phyloP scores from a whole-genome alignment of 768 basidiomycete genomes.

The Serendipita sp. region DNA sequence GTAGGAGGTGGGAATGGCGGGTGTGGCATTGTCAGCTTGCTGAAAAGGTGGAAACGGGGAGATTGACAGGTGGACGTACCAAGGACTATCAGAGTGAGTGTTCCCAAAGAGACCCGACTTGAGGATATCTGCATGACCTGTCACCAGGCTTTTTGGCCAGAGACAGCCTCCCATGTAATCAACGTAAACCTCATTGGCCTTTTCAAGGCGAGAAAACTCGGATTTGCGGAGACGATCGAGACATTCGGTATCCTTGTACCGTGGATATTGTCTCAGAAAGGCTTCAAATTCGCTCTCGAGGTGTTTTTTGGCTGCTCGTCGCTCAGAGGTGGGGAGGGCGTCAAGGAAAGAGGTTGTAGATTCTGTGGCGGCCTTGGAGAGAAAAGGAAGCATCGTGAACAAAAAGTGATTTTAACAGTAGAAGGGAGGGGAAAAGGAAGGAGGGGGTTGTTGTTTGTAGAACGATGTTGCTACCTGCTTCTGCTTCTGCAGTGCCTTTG shows the following conservation, averaged over 20 bases:
- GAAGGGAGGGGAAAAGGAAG: too few species aligned
- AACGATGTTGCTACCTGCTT: too few species aligned
- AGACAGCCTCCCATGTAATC: constrained; percentile 78
- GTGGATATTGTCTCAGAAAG: constrained; percentile 31
- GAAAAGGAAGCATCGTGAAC: too few species aligned
- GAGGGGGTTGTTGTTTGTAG: too few species aligned
- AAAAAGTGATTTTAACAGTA: too few species aligned
- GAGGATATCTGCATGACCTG: constrained; percentile 53
- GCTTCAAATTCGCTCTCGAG: background rate
- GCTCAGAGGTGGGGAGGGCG: too few species aligned
- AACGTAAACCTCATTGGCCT: constrained; percentile 55
- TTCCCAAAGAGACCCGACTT: constrained; percentile 55
- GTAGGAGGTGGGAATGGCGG: too few species aligned
- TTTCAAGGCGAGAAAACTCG: constrained; percentile 44
- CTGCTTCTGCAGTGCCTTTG: too few species aligned
- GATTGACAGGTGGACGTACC: constrained; percentile 23
- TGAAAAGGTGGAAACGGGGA: too few species aligned
- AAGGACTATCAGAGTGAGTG: constrained; percentile 69
- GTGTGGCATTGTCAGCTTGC: too few species aligned
- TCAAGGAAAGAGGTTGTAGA: too few species aligned
- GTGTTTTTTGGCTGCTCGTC: background rate
- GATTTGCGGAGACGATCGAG: constrained; percentile 48
- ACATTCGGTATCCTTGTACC: constrained; percentile 55
- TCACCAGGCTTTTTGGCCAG: constrained; percentile 63
- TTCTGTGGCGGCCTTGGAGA: too few species aligned